These are phyloP conservation scores for Abrus precatorius DNA, from an alignment of 306 rosid genomes.

Conservation along the genomic window DNA sequence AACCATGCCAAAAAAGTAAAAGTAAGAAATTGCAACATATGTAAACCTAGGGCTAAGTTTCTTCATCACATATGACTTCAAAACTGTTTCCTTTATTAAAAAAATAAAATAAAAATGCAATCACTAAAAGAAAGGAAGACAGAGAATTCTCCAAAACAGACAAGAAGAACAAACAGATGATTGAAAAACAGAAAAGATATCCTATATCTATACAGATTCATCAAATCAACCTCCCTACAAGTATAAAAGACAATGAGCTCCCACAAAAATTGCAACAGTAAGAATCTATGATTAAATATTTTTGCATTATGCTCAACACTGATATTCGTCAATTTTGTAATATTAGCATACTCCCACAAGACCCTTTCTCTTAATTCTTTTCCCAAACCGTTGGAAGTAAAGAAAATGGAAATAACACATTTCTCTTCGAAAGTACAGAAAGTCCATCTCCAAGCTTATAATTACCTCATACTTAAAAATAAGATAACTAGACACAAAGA, in stretches of 20 bases:
- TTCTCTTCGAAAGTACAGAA: not conserved
- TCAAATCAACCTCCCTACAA: not conserved
- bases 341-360: not conserved
- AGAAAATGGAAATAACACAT: not conserved
- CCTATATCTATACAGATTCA: slow-evolving; percentile 3
- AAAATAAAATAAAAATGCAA: not conserved
- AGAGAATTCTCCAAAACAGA: not conserved
- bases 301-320: not conserved
- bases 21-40: not conserved
- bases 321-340: no score
- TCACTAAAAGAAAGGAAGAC: slow-evolving; percentile 9
- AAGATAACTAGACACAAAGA: not conserved
- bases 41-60: slow-evolving; percentile 22
- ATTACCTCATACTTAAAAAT: not conserved
- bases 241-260: not conserved
- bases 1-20: not conserved
- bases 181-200: slow-evolving; percentile 7
- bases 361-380: not conserved
- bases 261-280: not conserved
- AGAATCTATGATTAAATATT: not conserved
- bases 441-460: not conserved
- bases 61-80: not conserved
- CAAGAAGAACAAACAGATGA: slow-evolving; percentile 8
- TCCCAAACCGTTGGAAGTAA: not conserved
- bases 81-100: not conserved